A percentile compares a stretch with the other conserved stretches of the same genome.
Conservation (phyloP, 1,284 basidiomycete species). For the Trichosporon sp. region DNA sequence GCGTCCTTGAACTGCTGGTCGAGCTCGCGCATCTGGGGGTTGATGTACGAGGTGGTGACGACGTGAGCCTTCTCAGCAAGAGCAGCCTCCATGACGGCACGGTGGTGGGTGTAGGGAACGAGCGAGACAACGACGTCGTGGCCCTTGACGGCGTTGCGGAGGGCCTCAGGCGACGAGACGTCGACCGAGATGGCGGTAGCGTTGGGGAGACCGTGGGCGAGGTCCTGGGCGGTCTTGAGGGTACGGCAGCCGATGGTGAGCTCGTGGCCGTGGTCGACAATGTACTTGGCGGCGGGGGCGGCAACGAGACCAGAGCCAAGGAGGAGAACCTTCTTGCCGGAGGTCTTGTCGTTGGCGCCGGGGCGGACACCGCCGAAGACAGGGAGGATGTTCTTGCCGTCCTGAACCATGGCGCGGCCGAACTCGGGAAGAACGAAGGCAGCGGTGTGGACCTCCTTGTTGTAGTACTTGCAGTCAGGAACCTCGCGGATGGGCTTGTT, state of each 20-base stretch:
- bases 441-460: conserved; percentile 42
- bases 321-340: conserved; percentile 71
- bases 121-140: conserved; percentile 94
- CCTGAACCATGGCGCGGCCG: conserved; percentile 66
- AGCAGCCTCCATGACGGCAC: conserved; percentile 85
- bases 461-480: conserved; percentile 51
- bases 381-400: conserved; percentile 64
- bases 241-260: conserved; percentile 85
- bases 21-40: conserved; percentile 80
- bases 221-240: conserved; percentile 63
- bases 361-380: conserved; percentile 57
- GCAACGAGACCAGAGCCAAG: conserved; percentile 96
- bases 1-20: conserved; percentile 78
- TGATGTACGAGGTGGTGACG: conserved; percentile 93
- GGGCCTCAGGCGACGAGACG: conserved; percentile 64
- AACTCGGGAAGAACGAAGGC: conserved; percentile 93
- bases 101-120: conserved; percentile 93
- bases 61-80: conserved; percentile 87
- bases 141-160: conserved; percentile 73
- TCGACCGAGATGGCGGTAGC: conserved; percentile 76
- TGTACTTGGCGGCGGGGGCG: conserved; percentile 86
- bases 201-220: conserved; percentile 64
- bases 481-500: conserved; percentile 65
- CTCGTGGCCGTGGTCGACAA: conserved; percentile 74
- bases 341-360: conserved; percentile 49